Conservation (phyloP, 2,329 filamentous ascomycete species). For the Aspergillus nomiae region DNA sequence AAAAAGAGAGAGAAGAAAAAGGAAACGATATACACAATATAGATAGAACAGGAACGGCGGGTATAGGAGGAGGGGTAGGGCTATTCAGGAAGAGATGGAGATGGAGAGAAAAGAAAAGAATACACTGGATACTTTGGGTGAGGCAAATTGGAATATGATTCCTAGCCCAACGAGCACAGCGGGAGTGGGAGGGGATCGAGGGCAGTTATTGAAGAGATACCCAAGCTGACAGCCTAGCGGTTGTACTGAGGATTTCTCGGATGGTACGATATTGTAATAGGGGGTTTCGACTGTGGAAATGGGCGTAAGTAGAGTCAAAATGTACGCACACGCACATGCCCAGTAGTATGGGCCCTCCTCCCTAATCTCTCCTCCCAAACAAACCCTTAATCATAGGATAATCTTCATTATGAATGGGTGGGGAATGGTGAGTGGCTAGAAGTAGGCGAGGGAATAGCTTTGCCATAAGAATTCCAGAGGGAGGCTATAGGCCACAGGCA, state of each 20-base stretch:
- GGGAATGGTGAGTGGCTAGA: not conserved
- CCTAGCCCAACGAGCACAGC: not conserved
- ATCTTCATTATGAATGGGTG: slow-evolving; percentile 9
- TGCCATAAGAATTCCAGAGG: not conserved
- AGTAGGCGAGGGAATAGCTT: not conserved
- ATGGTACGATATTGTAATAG: not conserved
- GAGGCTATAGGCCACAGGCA: not conserved
- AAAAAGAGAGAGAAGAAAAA: not conserved
- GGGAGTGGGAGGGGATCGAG: not conserved
- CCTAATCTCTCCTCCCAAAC: not conserved
- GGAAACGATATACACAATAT: not conserved
- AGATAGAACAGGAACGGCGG: not conserved
- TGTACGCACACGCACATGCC: slow-evolving; percentile 9
- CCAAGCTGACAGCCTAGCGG: not conserved
- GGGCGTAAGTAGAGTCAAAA: slow-evolving; percentile 12
- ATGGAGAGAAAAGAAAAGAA: not conserved
- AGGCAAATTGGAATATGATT: not conserved
- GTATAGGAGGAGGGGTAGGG: not conserved
- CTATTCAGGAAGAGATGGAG: not conserved
- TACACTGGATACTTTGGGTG: not conserved
- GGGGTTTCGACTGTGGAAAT: slow-evolving; percentile 7
- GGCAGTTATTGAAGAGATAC: not conserved
- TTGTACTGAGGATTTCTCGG: not conserved
- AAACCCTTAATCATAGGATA: not conserved
- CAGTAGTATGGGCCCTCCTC: not conserved